A percentile compares a stretch with the other conserved stretches of the same genome.
Conservation (phyloP, 805 yeast genomes). For the Sugiyamaella smithiae region DNA sequence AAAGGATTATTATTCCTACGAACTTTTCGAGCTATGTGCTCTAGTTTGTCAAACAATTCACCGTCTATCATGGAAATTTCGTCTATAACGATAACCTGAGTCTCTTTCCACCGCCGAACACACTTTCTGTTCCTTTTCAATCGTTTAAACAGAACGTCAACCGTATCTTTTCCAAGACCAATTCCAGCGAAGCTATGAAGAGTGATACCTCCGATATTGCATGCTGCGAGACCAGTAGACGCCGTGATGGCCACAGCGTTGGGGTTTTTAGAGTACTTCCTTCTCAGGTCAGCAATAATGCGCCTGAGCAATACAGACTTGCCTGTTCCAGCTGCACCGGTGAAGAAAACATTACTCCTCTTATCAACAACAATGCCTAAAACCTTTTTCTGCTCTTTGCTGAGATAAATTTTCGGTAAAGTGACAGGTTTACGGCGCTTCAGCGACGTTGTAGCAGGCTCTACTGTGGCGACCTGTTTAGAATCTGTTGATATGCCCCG, state of each 20-base stretch:
- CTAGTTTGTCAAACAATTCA: conserved; percentile 67
- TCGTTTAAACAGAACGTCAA: conserved; percentile 43
- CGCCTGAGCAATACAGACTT: conserved; percentile 81
- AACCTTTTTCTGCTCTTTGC: conserved; percentile 53
- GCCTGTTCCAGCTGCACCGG: conserved; percentile 99
- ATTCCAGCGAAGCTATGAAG: conserved; percentile 82
- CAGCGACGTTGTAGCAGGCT: neutral
- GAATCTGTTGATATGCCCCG: conserved; percentile 8
- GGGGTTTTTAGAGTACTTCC: conserved; percentile 41
- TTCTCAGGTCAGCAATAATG: conserved; percentile 53
- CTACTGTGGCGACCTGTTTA: neutral
- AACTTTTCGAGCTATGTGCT: conserved; percentile 58
- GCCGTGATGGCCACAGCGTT: conserved; percentile 82
- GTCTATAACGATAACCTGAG: conserved; percentile 77
- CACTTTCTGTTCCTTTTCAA: conserved; percentile 47
- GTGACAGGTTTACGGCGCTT: conserved; percentile 1
- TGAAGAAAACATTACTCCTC: conserved; percentile 67
- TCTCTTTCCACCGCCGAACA: conserved; percentile 57
- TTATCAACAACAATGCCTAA: conserved; percentile 64
- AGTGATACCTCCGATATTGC: conserved; percentile 88
- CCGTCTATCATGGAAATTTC: conserved; percentile 96
- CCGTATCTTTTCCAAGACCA: conserved; percentile 66
- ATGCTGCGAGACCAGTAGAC: conserved; percentile 94
- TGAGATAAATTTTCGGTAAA: conserved; percentile 29
- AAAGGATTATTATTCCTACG: conserved; percentile 61